Percentiles rank a stretch among this genome's conserved stretches.
These are phyloP conservation scores for Musa acuminata DNA, from an alignment of 176 grass and related monocot genomes.

Conservation along the genomic window DNA sequence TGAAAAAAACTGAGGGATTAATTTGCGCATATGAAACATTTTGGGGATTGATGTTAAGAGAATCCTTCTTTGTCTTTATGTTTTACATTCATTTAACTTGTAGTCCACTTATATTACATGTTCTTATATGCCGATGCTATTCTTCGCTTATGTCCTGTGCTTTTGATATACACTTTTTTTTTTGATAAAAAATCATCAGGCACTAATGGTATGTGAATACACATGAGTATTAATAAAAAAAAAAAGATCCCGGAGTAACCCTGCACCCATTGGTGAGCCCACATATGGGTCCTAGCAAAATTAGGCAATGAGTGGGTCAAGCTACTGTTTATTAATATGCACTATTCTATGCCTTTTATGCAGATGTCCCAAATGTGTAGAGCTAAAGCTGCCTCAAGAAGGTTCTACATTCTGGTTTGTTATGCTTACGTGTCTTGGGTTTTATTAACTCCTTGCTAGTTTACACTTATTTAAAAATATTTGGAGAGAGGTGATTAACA, in stretches of 20 bases:
- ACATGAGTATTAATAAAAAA: no score
- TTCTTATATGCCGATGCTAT: neutral
- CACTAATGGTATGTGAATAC: no score
- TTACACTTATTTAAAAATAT: neutral
- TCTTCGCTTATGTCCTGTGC: neutral
- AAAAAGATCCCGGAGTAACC: no score
- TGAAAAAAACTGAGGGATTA: neutral
- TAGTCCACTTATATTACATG: neutral
- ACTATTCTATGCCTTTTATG: slow-evolving; percentile 18
- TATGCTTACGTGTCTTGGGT: neutral
- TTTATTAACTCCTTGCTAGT: neutral
- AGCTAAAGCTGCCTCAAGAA: slow-evolving; percentile 75
- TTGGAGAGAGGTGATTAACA: neutral
- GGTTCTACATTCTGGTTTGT: slow-evolving; percentile 84
- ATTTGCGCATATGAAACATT: neutral
- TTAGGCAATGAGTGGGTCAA: neutral
- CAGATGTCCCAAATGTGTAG: slow-evolving; percentile 83
- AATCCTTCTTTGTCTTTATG: no score
- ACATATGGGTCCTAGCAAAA: no score
- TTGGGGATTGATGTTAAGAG: no score
- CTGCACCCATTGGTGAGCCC: no score
- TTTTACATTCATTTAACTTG: neutral
- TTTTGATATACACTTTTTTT: no score
- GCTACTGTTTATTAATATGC: neutral
- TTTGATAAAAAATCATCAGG: no score